Evolutionary conservation across 306 rosid species (phyloP).

Genomic region (Quercus variabilis): DNA sequence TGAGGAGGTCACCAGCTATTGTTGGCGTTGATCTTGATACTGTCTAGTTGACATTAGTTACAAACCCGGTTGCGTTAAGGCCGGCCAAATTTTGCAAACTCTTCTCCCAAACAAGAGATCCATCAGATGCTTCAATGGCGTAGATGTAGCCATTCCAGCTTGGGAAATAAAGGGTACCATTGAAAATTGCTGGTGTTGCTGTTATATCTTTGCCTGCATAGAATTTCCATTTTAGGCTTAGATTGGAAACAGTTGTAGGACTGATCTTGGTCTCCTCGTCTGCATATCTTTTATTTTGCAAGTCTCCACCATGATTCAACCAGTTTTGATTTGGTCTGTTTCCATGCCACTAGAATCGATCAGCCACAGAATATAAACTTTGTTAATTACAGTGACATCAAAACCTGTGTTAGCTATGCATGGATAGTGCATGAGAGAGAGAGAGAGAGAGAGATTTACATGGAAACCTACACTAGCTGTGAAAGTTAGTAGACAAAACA

Average conservation of each 20-base stretch:
- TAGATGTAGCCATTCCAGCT: constrained; percentile 58
- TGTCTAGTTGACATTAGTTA: constrained; percentile 30
- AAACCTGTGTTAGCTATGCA: no score
- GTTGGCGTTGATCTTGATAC: constrained; percentile 55
- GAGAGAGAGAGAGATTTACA: no score
- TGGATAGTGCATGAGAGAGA: no score
- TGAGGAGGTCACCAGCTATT: constrained; percentile 26
- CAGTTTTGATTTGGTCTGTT: constrained; percentile 28
- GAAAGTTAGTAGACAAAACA: no score
- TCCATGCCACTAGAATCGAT: not conserved
- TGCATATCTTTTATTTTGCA: constrained; percentile 60
- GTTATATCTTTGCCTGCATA: constrained; percentile 49
- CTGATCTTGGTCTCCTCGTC: constrained; percentile 45
- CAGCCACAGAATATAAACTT: not conserved
- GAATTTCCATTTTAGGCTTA: constrained; percentile 53
- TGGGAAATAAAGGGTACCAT: constrained; percentile 50
- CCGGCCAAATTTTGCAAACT: constrained; percentile 38
- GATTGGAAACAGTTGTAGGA: constrained; percentile 23
- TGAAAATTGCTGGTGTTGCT: constrained; percentile 49
- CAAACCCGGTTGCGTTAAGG: constrained; percentile 26
- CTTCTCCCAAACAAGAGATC: constrained; percentile 37
- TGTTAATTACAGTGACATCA: no score
- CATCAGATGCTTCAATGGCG: constrained; percentile 38
- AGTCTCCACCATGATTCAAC: constrained; percentile 65
- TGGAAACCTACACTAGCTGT: no score